A percentile compares a stretch with the other conserved stretches of the same genome.
Conservation (phyloP, 2,329 filamentous ascomycete genomes). For the Stemphylium lycopersici region DNA sequence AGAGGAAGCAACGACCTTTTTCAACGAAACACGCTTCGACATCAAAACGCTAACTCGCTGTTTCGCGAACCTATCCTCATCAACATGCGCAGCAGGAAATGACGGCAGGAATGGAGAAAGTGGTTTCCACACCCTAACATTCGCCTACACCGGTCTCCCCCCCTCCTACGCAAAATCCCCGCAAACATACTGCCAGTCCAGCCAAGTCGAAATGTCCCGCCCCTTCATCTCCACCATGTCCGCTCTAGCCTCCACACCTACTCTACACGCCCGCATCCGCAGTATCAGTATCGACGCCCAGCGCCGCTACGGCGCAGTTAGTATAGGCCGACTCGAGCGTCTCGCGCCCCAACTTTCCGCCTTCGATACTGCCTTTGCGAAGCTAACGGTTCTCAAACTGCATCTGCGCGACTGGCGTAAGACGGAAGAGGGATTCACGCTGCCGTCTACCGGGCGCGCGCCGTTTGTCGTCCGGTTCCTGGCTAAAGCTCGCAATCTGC, state of each 20-base stretch:
- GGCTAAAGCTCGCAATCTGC: conserved; percentile 26
- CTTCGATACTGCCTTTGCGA: conserved; percentile 21
- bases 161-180: conserved; percentile 20
- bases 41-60: conserved; percentile 23
- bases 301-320: conserved; percentile 22
- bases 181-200: conserved; percentile 26
- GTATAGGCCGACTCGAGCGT: conserved; percentile 29
- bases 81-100: too few relatives aligned
- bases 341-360: conserved; percentile 19
- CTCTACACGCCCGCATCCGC: neutral
- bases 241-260: conserved; percentile 16
- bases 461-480: conserved; percentile 40
- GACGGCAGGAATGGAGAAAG: too few relatives aligned
- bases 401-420: conserved; percentile 39
- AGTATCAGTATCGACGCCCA: conserved; percentile 9
- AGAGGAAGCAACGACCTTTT: conserved; percentile 22
- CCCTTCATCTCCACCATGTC: conserved; percentile 35
- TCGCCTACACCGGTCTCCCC: conserved; percentile 24
- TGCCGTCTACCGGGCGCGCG: conserved; percentile 14
- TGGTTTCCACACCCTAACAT: conserved; percentile 10
- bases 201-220: conserved; percentile 37
- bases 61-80: conserved; percentile 17
- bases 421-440: conserved; percentile 31
- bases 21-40: conserved; percentile 37
- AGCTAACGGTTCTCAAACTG: conserved; percentile 24